These are phyloP conservation scores for Basipetospora chlamydospora DNA, from an alignment of 2,329 filamentous ascomycete genomes.

Conservation along the genomic window DNA sequence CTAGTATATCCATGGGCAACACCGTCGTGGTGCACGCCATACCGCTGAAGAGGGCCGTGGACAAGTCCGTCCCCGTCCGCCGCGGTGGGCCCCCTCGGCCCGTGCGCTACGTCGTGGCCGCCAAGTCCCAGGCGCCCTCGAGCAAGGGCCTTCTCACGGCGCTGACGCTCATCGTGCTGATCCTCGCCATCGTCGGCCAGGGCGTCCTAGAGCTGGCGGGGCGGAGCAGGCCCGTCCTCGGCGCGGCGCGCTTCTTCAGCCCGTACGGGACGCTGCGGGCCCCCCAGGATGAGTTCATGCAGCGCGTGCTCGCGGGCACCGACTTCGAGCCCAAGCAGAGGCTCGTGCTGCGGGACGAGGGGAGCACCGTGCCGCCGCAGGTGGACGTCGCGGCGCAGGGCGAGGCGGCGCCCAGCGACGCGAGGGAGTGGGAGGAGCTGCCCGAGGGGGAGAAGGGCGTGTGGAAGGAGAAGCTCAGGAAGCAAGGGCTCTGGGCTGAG, in stretches of 20 bases:
- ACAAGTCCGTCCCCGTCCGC: conserved; percentile 18
- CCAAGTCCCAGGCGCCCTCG: conserved; percentile 37
- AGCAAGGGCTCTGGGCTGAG: conserved; percentile 67
- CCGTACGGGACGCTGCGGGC: conserved; percentile 4
- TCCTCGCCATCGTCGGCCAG: conserved; percentile 49
- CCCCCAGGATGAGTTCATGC: conserved; percentile 2
- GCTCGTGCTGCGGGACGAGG: no score
- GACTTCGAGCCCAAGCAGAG: conserved; percentile 14
- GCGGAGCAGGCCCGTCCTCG: conserved; percentile 36
- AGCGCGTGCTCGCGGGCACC: not conserved
- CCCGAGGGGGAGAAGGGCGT: conserved; percentile 42
- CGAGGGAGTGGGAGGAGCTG: conserved; percentile 68
- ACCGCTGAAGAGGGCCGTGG: conserved; percentile 39
- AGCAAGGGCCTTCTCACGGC: conserved; percentile 35
- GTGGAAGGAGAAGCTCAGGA: conserved; percentile 56
- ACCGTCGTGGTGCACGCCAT: conserved; percentile 69
- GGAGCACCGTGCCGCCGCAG: no score
- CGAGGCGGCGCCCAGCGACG: conserved; percentile 40
- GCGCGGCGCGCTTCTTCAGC: conserved; percentile 7
- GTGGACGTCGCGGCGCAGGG: no score
- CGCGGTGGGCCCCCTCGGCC: conserved; percentile 28
- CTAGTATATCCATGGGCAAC: conserved; percentile 68
- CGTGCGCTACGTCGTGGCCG: conserved; percentile 55
- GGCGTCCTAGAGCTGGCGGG: conserved; percentile 50
- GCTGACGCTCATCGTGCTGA: conserved; percentile 39